phyloP scores from a whole-genome alignment of 2,329 filamentous ascomycete genomes.

The Fonsecaea nubica region DNA sequence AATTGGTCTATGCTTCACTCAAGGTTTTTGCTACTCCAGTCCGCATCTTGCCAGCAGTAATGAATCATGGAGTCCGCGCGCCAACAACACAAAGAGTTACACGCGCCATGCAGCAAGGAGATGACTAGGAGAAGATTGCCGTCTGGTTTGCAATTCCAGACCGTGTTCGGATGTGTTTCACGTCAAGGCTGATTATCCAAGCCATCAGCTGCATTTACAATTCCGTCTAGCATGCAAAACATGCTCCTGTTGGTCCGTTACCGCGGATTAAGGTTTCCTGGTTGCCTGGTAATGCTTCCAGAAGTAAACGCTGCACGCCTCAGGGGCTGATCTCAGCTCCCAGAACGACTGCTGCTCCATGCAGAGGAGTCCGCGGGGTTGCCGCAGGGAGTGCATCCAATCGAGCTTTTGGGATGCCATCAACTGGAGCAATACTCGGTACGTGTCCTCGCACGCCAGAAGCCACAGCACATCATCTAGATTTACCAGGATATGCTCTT shows the following conservation, averaged over 20 bases:
- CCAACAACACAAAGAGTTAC: not conserved
- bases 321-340: not conserved
- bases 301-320: constrained; percentile 6
- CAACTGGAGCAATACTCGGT: not conserved
- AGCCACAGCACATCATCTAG: not conserved
- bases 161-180: not conserved
- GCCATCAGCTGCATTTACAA: not conserved
- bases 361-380: not conserved
- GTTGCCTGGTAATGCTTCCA: not conserved
- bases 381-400: not conserved
- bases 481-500: not conserved
- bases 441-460: not conserved
- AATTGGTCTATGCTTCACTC: not conserved
- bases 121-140: not conserved
- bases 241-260: not conserved
- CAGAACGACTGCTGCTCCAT: not conserved
- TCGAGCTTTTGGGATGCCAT: not conserved
- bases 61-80: not conserved
- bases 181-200: constrained; percentile 4
- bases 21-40: not conserved
- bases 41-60: not conserved
- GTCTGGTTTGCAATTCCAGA: not conserved
- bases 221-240: not conserved
- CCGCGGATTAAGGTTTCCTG: constrained; percentile 1
- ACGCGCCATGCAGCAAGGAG: not conserved